Conservation (phyloP, 805 yeast genomes). For the Kuraishia cidri region DNA sequence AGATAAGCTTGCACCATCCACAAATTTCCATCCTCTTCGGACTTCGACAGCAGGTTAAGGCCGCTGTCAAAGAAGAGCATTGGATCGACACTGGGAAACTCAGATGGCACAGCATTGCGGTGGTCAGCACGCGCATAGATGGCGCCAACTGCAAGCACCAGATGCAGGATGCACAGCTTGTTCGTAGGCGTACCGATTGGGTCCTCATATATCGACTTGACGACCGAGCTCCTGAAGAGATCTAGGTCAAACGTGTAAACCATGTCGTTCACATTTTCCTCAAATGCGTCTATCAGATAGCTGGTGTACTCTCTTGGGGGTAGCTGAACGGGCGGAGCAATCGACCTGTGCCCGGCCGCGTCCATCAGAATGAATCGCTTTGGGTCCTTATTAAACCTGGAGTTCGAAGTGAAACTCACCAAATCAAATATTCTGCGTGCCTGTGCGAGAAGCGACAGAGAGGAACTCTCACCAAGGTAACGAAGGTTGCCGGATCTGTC, state of each 20-base stretch:
- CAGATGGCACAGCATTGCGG: neutral
- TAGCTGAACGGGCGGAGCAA: constrained; percentile 13
- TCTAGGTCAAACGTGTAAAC: constrained; percentile 28
- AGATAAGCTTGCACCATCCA: constrained; percentile 33
- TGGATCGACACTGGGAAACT: neutral
- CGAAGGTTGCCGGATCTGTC: constrained; percentile 26
- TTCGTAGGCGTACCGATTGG: constrained; percentile 16
- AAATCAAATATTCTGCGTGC: constrained; percentile 25
- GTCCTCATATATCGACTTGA: constrained; percentile 20
- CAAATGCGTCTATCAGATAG: constrained; percentile 21
- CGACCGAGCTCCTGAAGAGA: constrained; percentile 17
- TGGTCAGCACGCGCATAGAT: constrained; percentile 17
- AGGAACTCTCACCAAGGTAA: constrained; percentile 32
- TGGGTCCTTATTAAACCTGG: constrained; percentile 27
- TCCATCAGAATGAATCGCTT: constrained; percentile 25
- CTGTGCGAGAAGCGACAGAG: constrained; percentile 29
- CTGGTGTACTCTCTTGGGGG: constrained; percentile 21
- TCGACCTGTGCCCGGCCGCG: constrained; percentile 18
- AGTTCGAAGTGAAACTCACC: constrained; percentile 9
- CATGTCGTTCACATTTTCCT: constrained; percentile 27
- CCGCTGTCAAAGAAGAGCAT: neutral
- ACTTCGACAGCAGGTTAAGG: constrained; percentile 2
- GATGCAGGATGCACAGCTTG: constrained; percentile 23
- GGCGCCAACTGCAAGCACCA: constrained; percentile 31
- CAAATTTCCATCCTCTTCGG: constrained; percentile 27